Percentiles rank a stretch among this genome's conserved stretches.
Conservation (phyloP, 768 basidiomycete genomes). For the Cyathus striatus region DNA sequence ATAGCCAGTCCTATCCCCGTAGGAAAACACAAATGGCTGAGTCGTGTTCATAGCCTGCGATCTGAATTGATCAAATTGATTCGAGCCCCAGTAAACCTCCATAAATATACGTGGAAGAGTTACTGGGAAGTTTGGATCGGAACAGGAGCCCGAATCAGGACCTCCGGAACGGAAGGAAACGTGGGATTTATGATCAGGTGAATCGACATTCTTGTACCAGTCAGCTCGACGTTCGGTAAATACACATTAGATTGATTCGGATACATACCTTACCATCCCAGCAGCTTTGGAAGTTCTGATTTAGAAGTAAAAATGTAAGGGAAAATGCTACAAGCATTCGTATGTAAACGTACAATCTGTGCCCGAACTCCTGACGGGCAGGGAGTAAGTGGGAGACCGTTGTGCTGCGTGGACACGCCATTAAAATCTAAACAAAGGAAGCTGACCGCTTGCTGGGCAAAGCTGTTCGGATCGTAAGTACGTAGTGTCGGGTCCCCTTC, state of each 20-base stretch:
- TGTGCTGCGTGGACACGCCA: conserved; percentile 21
- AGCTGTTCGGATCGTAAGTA: conserved; percentile 23
- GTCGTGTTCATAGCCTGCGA: conserved; percentile 29
- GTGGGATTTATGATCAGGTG: conserved; percentile 32
- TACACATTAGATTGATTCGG: background rate
- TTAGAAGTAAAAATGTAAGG: background rate
- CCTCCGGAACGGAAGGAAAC: conserved; percentile 34
- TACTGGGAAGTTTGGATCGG: conserved; percentile 27
- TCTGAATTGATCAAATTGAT: conserved; percentile 16
- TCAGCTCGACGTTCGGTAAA: background rate
- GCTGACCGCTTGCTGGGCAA: conserved; percentile 30
- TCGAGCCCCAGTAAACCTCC: conserved; percentile 35
- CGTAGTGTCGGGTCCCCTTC: conserved; percentile 26
- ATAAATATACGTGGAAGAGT: conserved; percentile 38
- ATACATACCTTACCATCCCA: conserved; percentile 26
- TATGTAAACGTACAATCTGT: conserved; percentile 21
- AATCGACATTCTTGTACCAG: conserved; percentile 38
- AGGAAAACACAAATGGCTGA: conserved; percentile 37
- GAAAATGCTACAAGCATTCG: background rate
- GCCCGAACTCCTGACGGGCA: conserved; percentile 32
- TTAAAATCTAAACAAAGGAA: conserved; percentile 36
- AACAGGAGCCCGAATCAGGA: conserved; percentile 34
- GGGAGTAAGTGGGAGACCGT: conserved; percentile 21
- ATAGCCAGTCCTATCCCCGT: conserved; percentile 50
- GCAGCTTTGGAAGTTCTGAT: conserved; percentile 25